Percentiles rank a stretch among this genome's conserved stretches.
phyloP scores from a whole-genome alignment of 73 alveolate genomes.

The Paramecium primaurelia region DNA sequence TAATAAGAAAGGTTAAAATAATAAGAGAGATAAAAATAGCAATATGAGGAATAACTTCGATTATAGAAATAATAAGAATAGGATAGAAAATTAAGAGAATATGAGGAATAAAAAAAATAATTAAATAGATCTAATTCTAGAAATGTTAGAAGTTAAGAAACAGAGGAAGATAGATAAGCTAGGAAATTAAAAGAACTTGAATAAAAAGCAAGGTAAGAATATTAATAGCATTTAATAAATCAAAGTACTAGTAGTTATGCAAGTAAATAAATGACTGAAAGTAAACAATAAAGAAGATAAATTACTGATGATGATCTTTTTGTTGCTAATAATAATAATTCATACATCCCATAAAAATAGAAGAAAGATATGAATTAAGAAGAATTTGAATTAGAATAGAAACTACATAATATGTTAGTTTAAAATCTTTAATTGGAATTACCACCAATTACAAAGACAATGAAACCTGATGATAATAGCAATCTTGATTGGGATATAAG shows the following conservation, averaged over 20 bases:
- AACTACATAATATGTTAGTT: not conserved
- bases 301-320: conserved; percentile 12
- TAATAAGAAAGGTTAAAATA: not conserved
- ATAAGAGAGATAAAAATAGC: not conserved
- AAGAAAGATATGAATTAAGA: not conserved
- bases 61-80: not conserved
- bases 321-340: not conserved
- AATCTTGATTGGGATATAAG: conserved; percentile 46
- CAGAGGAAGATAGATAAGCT: not conserved
- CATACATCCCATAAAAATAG: not conserved
- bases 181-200: not conserved
- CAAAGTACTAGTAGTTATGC: not conserved
- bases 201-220: not conserved
- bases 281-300: not conserved
- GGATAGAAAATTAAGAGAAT: not conserved
- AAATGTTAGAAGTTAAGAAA: not conserved
- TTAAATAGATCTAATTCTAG: not conserved
- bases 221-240: not conserved
- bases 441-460: not conserved
- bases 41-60: not conserved
- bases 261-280: not conserved
- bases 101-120: not conserved
- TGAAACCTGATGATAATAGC: conserved; percentile 5
- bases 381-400: not conserved
- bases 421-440: not conserved